Evolutionary conservation across 2,329 filamentous ascomycete genomes (phyloP).

Genomic region (Cladosporium phlei): DNA sequence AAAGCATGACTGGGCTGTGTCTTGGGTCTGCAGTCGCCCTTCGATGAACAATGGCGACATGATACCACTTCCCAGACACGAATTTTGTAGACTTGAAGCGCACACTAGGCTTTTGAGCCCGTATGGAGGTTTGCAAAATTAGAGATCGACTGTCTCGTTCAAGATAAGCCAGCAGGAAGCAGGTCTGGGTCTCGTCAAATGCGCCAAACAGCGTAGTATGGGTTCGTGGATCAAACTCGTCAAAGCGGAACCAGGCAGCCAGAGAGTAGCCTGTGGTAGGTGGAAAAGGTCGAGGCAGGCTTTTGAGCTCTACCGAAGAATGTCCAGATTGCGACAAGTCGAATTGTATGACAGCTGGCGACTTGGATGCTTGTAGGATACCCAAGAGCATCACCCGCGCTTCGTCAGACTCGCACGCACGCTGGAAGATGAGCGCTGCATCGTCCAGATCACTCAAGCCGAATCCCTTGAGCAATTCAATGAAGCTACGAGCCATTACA

Average conservation of each 20-base stretch:
- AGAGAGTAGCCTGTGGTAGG: slow-evolving; percentile 84
- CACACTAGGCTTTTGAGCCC: slow-evolving; percentile 78
- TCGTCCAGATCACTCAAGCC: slow-evolving; percentile 79
- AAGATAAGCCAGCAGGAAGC: slow-evolving; percentile 88
- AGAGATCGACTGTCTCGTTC: slow-evolving; percentile 91
- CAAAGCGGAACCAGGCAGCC: slow-evolving; percentile 80
- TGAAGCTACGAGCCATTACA: slow-evolving; percentile 13
- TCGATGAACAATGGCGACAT: slow-evolving; percentile 82
- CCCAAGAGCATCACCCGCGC: slow-evolving; percentile 67
- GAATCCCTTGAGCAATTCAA: slow-evolving; percentile 62
- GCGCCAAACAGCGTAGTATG: slow-evolving; percentile 96
- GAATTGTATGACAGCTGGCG: slow-evolving; percentile 86
- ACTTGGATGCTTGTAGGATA: slow-evolving; percentile 68
- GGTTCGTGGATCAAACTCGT: slow-evolving; percentile 74
- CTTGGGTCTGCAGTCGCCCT: slow-evolving; percentile 23
- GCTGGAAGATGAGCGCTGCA: slow-evolving; percentile 68
- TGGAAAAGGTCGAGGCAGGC: slow-evolving; percentile 79
- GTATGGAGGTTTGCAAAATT: slow-evolving; percentile 92
- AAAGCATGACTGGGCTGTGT: slow-evolving; percentile 62
- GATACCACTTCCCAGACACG: slow-evolving; percentile 78
- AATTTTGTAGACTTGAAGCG: slow-evolving; percentile 84
- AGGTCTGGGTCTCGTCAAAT: slow-evolving; percentile 86
- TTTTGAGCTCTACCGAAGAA: slow-evolving; percentile 83
- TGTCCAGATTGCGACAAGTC: slow-evolving; percentile 84
- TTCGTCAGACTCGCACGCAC: slow-evolving; percentile 47